Percentiles rank a stretch among this genome's conserved stretches.
Conservation (phyloP, 495 filamentous ascomycete genomes). For the Ramalina intermedia region DNA sequence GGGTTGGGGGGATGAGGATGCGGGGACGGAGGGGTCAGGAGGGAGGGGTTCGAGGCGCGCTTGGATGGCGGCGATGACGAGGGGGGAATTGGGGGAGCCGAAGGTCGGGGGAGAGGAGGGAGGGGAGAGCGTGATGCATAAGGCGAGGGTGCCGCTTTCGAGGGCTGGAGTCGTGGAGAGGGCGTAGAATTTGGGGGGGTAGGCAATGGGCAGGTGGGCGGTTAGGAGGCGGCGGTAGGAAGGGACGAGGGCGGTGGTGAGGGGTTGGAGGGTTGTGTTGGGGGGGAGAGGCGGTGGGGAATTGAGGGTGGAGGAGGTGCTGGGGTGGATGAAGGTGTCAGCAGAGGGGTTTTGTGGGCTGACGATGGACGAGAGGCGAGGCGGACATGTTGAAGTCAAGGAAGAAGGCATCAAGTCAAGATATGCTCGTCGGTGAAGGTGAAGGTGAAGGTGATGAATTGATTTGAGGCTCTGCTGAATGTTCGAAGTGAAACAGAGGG, state of each 20-base stretch:
- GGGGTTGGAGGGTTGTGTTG: constrained; percentile 39
- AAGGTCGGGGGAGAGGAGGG: constrained; percentile 23
- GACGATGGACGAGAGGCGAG: too few species aligned
- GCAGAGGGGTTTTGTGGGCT: too few species aligned
- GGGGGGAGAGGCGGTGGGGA: constrained; percentile 16
- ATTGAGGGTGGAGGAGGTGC: not conserved
- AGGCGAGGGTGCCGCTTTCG: constrained; percentile 50
- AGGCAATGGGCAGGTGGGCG: constrained; percentile 74
- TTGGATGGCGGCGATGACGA: constrained; percentile 69
- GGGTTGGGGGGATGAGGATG: constrained; percentile 7
- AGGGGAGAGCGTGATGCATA: constrained; percentile 52
- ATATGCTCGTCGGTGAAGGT: too few species aligned
- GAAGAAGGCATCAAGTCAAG: too few species aligned
- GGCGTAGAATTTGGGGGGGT: constrained; percentile 75
- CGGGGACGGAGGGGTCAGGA: constrained; percentile 20
- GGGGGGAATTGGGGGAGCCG: constrained; percentile 23
- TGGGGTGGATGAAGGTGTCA: not conserved
- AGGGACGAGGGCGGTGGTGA: constrained; percentile 49
- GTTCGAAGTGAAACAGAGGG: too few species aligned
- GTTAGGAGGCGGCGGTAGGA: constrained; percentile 69
- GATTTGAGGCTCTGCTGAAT: too few species aligned
- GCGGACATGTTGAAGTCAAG: too few species aligned
- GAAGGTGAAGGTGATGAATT: too few species aligned
- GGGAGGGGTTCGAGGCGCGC: constrained; percentile 54
- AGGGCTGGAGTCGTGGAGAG: constrained; percentile 54